Evolutionary conservation across 2,329 filamentous ascomycete species (phyloP).

Genomic region (Dichotomopilus funicola): DNA sequence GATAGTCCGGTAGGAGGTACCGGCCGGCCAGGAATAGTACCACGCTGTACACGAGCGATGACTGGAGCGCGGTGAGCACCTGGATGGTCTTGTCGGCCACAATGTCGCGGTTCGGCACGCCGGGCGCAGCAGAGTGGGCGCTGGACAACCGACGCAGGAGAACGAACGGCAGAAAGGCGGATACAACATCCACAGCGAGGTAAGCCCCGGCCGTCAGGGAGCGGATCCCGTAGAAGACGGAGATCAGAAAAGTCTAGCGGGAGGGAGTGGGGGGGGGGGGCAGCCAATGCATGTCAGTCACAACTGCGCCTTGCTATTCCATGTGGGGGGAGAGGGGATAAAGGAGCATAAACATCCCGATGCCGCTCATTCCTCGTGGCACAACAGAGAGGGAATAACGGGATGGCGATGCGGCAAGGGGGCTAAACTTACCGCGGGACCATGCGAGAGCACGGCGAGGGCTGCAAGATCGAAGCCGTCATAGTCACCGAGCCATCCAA

Average conservation of each 20-base stretch:
- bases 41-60: conserved; percentile 68
- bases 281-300: conserved; percentile 13
- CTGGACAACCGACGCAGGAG: conserved; percentile 63
- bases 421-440: conserved; percentile 54
- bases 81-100: conserved; percentile 57
- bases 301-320: conserved; percentile 14
- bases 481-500: conserved; percentile 68
- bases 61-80: conserved; percentile 59
- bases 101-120: conserved; percentile 57
- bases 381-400: too few relatives aligned
- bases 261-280: neutral
- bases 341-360: too few relatives aligned
- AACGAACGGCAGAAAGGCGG: conserved; percentile 66
- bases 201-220: conserved; percentile 53
- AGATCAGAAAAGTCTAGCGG: conserved; percentile 62
- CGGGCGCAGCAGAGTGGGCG: conserved; percentile 51
- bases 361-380: too few relatives aligned
- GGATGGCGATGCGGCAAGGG: neutral
- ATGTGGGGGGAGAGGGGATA: neutral
- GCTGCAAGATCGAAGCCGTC: conserved; percentile 66
- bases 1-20: conserved; percentile 61
- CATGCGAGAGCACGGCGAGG: conserved; percentile 63
- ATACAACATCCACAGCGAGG: conserved; percentile 60
- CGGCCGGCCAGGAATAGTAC: conserved; percentile 62
- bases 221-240: conserved; percentile 68